Evolutionary conservation across 2,329 filamentous ascomycete genomes (phyloP).

Genomic region (Phyllosticta citrichinensis): DNA sequence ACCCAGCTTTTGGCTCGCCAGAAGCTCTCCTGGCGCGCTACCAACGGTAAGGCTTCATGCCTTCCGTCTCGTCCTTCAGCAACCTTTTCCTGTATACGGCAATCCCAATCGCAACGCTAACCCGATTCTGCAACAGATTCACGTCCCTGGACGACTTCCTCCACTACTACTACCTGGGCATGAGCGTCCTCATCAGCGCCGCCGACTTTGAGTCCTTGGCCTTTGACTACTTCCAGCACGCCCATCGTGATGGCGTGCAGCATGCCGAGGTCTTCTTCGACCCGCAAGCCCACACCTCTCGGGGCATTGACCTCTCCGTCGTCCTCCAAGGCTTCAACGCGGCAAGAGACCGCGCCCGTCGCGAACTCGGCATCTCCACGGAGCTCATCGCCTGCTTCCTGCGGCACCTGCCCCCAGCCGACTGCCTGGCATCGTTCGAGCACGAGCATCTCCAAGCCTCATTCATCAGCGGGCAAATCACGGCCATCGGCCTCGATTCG

Average conservation of each 20-base stretch:
- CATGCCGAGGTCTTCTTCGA: slow-evolving; percentile 77
- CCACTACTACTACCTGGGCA: slow-evolving; percentile 67
- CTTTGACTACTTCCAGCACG: slow-evolving; percentile 59
- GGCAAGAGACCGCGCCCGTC: slow-evolving; percentile 50
- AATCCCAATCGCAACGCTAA: not conserved
- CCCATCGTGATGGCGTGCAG: slow-evolving; percentile 53
- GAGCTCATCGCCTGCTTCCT: slow-evolving; percentile 64
- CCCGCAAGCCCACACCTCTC: slow-evolving; percentile 60
- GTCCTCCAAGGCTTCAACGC: slow-evolving; percentile 54
- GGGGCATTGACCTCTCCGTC: slow-evolving; percentile 53
- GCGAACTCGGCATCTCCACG: slow-evolving; percentile 54
- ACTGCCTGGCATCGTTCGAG: slow-evolving; percentile 41
- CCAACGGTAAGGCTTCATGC: slow-evolving; percentile 24
- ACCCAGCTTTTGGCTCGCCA: slow-evolving; percentile 54
- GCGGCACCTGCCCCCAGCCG: slow-evolving; percentile 53
- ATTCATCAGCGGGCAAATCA: slow-evolving; percentile 42
- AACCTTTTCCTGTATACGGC: slow-evolving; percentile 1
- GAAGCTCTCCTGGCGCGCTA: slow-evolving; percentile 54
- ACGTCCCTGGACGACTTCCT: slow-evolving; percentile 67
- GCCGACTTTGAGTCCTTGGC: slow-evolving; percentile 65
- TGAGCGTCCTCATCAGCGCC: slow-evolving; percentile 55
- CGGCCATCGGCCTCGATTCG: slow-evolving; percentile 59
- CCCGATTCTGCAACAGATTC: slow-evolving; percentile 34
- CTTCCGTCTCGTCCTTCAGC: not conserved
- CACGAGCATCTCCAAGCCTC: slow-evolving; percentile 36